phyloP scores from a whole-genome alignment of 176 grass and related monocot genomes.

The Secale cereale region DNA sequence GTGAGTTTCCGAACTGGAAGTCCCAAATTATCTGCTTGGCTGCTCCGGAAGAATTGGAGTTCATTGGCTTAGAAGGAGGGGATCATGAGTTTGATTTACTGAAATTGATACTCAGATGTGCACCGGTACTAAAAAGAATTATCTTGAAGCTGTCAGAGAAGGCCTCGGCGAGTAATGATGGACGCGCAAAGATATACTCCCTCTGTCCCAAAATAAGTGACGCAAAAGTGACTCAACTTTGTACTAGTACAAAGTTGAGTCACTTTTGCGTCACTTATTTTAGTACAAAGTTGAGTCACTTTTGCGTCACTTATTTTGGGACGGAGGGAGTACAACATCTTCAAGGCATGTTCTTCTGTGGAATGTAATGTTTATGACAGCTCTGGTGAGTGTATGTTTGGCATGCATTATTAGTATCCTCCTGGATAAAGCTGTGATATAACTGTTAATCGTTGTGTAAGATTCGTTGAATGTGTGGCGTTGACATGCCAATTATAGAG shows the following conservation, averaged over 20 bases:
- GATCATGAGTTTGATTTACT: neutral
- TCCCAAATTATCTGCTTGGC: neutral
- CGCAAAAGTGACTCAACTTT: too few species aligned
- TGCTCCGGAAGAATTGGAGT: neutral
- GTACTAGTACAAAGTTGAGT: too few species aligned
- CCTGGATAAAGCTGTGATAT: neutral
- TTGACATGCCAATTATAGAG: too few species aligned
- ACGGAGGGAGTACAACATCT: too few species aligned
- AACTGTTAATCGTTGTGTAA: neutral
- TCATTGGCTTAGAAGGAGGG: neutral
- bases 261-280: too few species aligned
- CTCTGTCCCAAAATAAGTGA: too few species aligned
- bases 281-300: too few species aligned
- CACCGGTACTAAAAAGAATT: neutral
- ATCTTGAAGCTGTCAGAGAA: neutral
- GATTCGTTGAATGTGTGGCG: neutral
- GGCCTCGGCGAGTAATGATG: neutral
- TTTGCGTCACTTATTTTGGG: too few species aligned
- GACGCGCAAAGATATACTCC: neutral
- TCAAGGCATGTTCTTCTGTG: neutral
- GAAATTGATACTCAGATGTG: neutral
- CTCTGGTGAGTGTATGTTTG: neutral
- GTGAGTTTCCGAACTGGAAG: neutral
- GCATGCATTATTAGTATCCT: neutral
- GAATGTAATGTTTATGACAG: neutral